Evolutionary conservation across 2,329 filamentous ascomycete species (phyloP).

Genomic region (Elsinoe fawcettii): DNA sequence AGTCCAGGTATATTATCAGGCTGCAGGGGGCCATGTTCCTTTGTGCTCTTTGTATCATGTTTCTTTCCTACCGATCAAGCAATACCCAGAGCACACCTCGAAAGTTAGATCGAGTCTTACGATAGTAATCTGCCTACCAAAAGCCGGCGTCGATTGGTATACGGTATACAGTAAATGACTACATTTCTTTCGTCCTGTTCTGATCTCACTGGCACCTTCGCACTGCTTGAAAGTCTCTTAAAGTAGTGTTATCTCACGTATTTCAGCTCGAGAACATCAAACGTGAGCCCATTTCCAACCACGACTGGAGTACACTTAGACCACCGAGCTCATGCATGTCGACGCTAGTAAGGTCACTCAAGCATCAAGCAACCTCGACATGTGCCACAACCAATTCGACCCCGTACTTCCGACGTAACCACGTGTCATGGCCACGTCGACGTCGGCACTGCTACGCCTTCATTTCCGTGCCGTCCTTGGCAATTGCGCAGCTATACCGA

Average conservation of each 20-base stretch:
- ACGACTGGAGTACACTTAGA: background rate
- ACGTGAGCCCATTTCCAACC: no score
- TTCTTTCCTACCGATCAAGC: background rate
- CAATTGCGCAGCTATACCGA: background rate
- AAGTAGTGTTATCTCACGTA: background rate
- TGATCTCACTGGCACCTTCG: background rate
- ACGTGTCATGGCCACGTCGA: background rate
- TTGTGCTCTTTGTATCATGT: background rate
- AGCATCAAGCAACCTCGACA: background rate
- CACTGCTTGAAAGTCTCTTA: background rate
- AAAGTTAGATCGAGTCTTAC: background rate
- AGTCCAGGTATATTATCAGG: background rate
- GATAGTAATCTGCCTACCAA: background rate
- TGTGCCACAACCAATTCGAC: background rate
- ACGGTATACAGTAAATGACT: background rate
- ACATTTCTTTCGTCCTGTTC: background rate
- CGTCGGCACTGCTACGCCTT: background rate
- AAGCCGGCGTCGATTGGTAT: background rate
- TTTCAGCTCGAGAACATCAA: background rate
- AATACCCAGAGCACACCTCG: background rate
- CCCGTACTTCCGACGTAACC: background rate
- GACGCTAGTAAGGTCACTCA: background rate
- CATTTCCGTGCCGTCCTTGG: constrained; percentile 1
- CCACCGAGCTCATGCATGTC: background rate
- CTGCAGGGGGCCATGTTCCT: background rate